A percentile compares a stretch with the other conserved stretches of the same genome.
Evolutionary conservation across 2,329 filamentous ascomycete genomes (phyloP).

Genomic region (Boeremia exigua): DNA sequence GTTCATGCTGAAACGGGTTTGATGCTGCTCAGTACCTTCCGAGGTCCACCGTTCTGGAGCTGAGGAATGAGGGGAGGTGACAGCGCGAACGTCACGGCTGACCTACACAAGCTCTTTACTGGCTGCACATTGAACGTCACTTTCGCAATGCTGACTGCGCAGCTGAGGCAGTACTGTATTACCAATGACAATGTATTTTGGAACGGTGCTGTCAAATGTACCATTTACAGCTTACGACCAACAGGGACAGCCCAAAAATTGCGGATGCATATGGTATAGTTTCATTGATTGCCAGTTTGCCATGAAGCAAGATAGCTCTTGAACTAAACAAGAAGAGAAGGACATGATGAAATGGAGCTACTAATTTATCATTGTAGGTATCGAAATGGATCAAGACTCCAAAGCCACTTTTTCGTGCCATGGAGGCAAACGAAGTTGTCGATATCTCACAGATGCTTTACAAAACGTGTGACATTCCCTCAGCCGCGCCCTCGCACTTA

Average conservation of each 20-base stretch:
- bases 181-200: no score
- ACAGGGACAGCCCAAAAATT: neutral
- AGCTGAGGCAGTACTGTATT: no score
- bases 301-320: neutral
- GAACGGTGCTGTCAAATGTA: no score
- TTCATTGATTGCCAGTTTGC: constrained; percentile 7
- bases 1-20: constrained; percentile 8
- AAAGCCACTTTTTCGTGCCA: constrained; percentile 13
- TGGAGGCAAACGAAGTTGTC: constrained; percentile 5
- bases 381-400: constrained; percentile 7
- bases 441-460: constrained; percentile 20
- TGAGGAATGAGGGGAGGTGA: neutral
- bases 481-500: neutral
- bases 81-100: neutral
- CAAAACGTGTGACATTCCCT: constrained; percentile 6
- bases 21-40: neutral
- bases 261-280: neutral
- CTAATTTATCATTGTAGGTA: constrained; percentile 9
- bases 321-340: constrained; percentile 11
- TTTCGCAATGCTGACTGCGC: neutral
- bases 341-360: constrained; percentile 10
- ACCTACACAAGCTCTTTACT: neutral
- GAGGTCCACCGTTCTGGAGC: neutral
- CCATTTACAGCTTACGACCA: neutral
- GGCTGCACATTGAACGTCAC: neutral